Conservation (phyloP, 495 filamentous ascomycete species). For the Viridothelium virens region DNA sequence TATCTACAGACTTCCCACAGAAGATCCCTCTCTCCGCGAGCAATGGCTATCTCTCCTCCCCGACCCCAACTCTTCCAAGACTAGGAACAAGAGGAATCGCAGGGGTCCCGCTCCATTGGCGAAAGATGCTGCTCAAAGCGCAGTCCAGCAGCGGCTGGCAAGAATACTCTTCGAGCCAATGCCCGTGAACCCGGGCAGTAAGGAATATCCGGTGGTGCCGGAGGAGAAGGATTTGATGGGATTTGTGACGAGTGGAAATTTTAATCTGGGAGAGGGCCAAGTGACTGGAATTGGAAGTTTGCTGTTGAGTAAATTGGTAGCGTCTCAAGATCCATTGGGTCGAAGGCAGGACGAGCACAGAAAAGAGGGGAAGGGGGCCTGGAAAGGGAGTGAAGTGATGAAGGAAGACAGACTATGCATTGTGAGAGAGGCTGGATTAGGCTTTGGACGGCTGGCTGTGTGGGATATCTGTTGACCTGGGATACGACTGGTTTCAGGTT, state of each 20-base stretch:
- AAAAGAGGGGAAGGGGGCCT: slow-evolving; percentile 21
- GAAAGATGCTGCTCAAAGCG: slow-evolving; percentile 25
- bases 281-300: slow-evolving; percentile 70
- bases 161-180: slow-evolving; percentile 26
- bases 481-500: slow-evolving; percentile 22
- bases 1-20: slow-evolving; percentile 61
- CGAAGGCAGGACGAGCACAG: background rate
- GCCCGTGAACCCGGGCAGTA: slow-evolving; percentile 35
- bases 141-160: slow-evolving; percentile 33
- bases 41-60: slow-evolving; percentile 47
- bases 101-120: slow-evolving; percentile 15
- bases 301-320: slow-evolving; percentile 50
- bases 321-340: slow-evolving; percentile 13
- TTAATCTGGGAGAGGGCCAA: slow-evolving; percentile 67
- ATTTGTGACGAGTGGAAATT: slow-evolving; percentile 84
- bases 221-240: slow-evolving; percentile 73
- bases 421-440: slow-evolving; percentile 69
- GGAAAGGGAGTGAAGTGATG: slow-evolving; percentile 25
- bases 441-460: slow-evolving; percentile 63
- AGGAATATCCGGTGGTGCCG: slow-evolving; percentile 59
- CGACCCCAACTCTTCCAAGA: slow-evolving; percentile 14
- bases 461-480: slow-evolving; percentile 55
- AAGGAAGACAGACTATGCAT: slow-evolving; percentile 56
- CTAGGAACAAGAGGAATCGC: slow-evolving; percentile 15
- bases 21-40: slow-evolving; percentile 39